Base-by-base conservation (phyloP, 1,139 yeast species). In the Hansenula anomala region DNA sequence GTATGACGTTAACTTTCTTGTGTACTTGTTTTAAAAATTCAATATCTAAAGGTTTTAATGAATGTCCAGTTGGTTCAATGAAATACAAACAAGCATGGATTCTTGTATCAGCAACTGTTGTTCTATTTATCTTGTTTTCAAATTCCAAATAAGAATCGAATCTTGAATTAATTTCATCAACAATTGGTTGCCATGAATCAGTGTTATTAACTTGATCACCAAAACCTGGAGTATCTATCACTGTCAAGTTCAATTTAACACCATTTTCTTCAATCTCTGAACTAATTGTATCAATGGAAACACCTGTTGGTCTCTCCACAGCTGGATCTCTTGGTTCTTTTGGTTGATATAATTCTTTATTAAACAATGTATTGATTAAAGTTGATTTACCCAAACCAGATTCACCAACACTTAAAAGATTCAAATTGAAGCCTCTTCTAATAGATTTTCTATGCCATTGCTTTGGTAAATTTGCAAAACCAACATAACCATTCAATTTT, bases 391-490 rank as follows among this genome's bases (percentile, higher is more conserved):
- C 99, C 48, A 92, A 73, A 4, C 98, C 97, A 47, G 83, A 72
- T 66, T 88, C 96, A 49, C 95, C 96, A 44, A 86, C 95, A 41
- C 88, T 89, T 78, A 92, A 77, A 47, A 92, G 61, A 60, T 92
- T 94, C 62, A 94, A 78, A 55, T 72, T 76, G 73, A 92, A 94
- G n/a, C 98, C 99, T 61, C 92, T 79, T 65, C 92, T 83, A 49
- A 90, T 81, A 6, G 95, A 83, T 64, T 87, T 89, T 66, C 96
- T 80, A 67, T 92, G 97, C 97, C 97, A 92, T 70, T 94, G 99
- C 62, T 90, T 92, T 43, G 99, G 99, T 57, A 94, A 74, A 65
- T 90, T 94, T 52, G 97, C 96, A 66, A 94, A 92, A 4, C 99
- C 99, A 43, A 94, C 98, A 61, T 84, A 90, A 7, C 96, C 95